A percentile compares a stretch with the other conserved stretches of the same genome.
These are phyloP conservation scores for Juglanconis oblonga DNA, from an alignment of 2,329 filamentous ascomycete genomes.

Conservation along the genomic window DNA sequence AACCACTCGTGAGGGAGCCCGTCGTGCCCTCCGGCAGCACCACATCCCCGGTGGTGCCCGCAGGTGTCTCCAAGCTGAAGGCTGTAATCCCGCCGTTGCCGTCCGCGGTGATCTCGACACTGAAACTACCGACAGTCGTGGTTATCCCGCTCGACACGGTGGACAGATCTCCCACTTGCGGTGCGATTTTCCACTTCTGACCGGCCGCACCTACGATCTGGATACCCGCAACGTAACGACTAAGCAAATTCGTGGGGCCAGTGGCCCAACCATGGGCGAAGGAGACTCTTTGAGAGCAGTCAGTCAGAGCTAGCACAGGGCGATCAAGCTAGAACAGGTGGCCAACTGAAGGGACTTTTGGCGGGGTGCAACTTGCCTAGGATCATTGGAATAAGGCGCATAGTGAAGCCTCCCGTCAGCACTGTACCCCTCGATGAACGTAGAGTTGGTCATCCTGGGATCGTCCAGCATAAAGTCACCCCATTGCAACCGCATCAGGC, in stretches of 20 bases:
- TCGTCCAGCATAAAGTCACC: conserved; percentile 52
- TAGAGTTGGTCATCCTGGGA: conserved; percentile 49
- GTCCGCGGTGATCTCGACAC: conserved; percentile 12
- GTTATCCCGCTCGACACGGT: conserved; percentile 12
- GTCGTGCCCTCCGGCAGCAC: conserved; percentile 11
- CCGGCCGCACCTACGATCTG: conserved; percentile 34
- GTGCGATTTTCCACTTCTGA: conserved; percentile 33
- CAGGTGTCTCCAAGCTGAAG: conserved; percentile 15
- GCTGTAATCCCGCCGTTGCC: conserved; percentile 11
- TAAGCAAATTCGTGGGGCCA: conserved; percentile 32
- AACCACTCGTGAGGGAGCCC: conserved; percentile 5
- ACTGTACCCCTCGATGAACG: conserved; percentile 50
- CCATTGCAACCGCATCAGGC: conserved; percentile 30
- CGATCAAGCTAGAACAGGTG: neutral
- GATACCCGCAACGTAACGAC: conserved; percentile 41
- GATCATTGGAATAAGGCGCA: conserved; percentile 44
- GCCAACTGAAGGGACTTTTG: no score
- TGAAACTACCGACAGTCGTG: conserved; percentile 11
- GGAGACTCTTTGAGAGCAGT: conserved; percentile 14
- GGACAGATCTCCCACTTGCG: conserved; percentile 37
- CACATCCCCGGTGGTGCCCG: conserved; percentile 15
- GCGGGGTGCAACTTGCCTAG: neutral
- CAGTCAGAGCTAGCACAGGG: neutral
- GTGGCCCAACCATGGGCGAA: conserved; percentile 36
- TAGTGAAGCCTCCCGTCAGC: conserved; percentile 45